phyloP scores from a whole-genome alignment of 2,329 filamentous ascomycete species.

The Chlorencoelia australis region DNA sequence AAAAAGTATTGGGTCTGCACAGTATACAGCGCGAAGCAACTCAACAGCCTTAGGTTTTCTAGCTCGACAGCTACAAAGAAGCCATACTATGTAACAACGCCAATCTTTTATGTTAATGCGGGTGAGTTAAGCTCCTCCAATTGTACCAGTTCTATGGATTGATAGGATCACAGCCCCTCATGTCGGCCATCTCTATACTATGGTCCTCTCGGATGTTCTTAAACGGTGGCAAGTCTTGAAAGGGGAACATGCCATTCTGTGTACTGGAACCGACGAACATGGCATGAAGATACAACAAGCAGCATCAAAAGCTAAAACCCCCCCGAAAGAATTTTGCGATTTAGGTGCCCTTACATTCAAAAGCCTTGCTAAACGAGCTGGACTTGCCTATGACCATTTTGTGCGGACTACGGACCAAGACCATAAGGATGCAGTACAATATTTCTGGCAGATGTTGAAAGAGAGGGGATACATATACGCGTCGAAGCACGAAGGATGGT shows the following conservation, averaged over 20 bases:
- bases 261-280: conserved; percentile 94
- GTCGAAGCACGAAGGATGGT: conserved; percentile 87
- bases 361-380: conserved; percentile 58
- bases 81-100: conserved; percentile 90
- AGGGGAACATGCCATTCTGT: conserved; percentile 60
- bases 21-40: conserved; percentile 13
- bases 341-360: conserved; percentile 70
- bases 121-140: conserved; percentile 36
- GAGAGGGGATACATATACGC: conserved; percentile 73
- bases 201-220: conserved; percentile 81
- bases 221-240: conserved; percentile 84
- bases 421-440: conserved; percentile 75
- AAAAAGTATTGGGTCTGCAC: conserved; percentile 18
- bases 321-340: conserved; percentile 82
- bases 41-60: conserved; percentile 9
- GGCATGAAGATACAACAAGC: conserved; percentile 95
- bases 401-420: conserved; percentile 81
- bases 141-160: conserved; percentile 8
- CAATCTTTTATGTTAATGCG: conserved; percentile 98
- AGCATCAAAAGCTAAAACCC: conserved; percentile 57
- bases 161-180: conserved; percentile 59
- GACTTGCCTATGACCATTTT: conserved; percentile 74
- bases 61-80: conserved; percentile 39
- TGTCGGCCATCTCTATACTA: conserved; percentile 87
- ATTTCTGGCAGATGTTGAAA: conserved; percentile 77